Evolutionary conservation across 345 rosid genomes (phyloP).

Genomic region (Limnanthes douglasii): DNA sequence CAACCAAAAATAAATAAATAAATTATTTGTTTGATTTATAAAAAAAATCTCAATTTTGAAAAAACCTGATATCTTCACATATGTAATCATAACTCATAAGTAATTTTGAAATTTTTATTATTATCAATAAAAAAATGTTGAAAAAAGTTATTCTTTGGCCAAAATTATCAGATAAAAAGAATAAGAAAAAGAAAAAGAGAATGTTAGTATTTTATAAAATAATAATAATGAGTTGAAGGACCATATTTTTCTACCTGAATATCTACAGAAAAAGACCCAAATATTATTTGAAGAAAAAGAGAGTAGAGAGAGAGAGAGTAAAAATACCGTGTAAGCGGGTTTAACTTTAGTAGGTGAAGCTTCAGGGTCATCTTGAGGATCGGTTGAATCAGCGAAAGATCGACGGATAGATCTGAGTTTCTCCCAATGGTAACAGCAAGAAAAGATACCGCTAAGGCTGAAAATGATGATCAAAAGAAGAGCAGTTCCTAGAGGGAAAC

Average conservation of each 20-base stretch:
- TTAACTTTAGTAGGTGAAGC: conserved; percentile 37
- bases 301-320: background rate
- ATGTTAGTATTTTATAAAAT: no score
- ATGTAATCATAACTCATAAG: no score
- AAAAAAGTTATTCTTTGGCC: no score
- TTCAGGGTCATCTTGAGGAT: conserved; percentile 26
- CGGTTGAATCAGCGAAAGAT: conserved; percentile 22
- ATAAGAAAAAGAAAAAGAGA: background rate
- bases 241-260: no score
- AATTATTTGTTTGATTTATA: background rate
- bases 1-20: background rate
- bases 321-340: conserved; percentile 24
- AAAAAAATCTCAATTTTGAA: background rate
- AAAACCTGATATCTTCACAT: no score
- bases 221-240: no score
- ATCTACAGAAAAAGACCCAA: no score
- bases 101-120: no score
- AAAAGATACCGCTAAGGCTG: conserved; percentile 87
- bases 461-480: conserved; percentile 68
- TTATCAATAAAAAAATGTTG: no score
- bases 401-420: conserved; percentile 80
- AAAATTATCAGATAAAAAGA: no score
- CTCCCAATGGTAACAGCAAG: conserved; percentile 99
- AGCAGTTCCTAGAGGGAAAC: conserved; percentile 93
- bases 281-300: no score